A percentile compares a stretch with the other conserved stretches of the same genome.
These are phyloP conservation scores for Spirogloea muscicola DNA, from an alignment of 139 green algal species.

Conservation along the genomic window DNA sequence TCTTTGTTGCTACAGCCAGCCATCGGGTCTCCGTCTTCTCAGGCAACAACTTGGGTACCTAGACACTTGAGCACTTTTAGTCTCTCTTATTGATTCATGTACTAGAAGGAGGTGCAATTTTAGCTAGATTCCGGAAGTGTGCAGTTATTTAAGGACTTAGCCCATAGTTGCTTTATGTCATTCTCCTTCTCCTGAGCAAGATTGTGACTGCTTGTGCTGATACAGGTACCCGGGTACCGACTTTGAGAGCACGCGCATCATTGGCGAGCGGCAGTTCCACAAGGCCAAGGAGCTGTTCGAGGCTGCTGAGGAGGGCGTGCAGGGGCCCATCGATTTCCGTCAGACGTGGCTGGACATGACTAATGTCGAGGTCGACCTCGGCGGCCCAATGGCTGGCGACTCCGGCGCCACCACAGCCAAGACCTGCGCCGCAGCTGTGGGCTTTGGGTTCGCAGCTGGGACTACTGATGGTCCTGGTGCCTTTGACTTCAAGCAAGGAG, in stretches of 20 bases:
- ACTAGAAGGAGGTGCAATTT: too few species aligned
- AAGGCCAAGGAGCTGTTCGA: constrained; percentile 58
- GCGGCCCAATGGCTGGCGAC: too few species aligned
- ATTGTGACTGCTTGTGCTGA: background rate
- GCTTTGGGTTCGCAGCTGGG: constrained; percentile 79
- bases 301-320: constrained; percentile 27
- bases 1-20: too few species aligned
- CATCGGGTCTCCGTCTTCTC: too few species aligned
- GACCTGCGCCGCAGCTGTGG: constrained; percentile 76
- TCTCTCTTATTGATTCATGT: too few species aligned
- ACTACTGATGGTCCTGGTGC: constrained; percentile 80
- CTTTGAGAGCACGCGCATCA: constrained; percentile 63
- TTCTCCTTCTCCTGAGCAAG: too few species aligned
- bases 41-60: too few species aligned
- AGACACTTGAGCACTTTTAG: too few species aligned
- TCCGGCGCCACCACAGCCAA: background rate
- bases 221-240: constrained; percentile 56
- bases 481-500: constrained; percentile 78
- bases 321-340: constrained; percentile 61
- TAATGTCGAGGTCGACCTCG: constrained; percentile 50
- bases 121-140: too few species aligned
- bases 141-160: too few species aligned
- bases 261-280: constrained; percentile 60
- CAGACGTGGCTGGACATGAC: constrained; percentile 72
- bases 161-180: too few species aligned